phyloP scores from a whole-genome alignment of 176 grass and related monocot species.

The Bromus sterilis region DNA sequence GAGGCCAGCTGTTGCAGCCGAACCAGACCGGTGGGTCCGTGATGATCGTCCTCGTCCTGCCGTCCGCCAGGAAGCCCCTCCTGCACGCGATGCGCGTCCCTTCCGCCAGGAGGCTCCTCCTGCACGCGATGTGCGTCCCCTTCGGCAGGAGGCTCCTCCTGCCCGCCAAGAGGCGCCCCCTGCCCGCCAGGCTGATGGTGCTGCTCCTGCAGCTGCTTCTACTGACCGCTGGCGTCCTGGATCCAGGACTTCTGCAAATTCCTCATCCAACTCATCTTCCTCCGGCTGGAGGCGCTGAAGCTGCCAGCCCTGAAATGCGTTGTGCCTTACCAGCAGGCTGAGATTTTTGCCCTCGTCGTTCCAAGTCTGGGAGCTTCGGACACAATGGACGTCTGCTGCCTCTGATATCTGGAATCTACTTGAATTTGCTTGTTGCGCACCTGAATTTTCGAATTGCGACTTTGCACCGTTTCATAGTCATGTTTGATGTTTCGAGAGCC shows the following conservation, averaged over 20 bases:
- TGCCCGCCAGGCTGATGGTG: constrained; percentile 7
- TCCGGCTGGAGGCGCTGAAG: constrained; percentile 30
- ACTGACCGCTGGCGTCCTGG: constrained; percentile 33
- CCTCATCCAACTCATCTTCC: neutral
- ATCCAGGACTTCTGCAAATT: constrained; percentile 10
- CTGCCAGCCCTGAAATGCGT: neutral
- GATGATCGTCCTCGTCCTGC: constrained; percentile 48
- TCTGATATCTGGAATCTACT: neutral
- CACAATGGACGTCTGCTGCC: neutral
- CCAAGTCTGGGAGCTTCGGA: neutral
- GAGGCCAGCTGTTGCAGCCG: constrained; percentile 18
- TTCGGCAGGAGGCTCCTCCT: neutral
- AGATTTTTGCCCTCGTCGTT: neutral
- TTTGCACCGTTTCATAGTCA: neutral
- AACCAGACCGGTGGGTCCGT: constrained; percentile 55
- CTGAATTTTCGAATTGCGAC: constrained; percentile 34
- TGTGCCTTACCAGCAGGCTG: neutral
- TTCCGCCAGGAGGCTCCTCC: constrained; percentile 18
- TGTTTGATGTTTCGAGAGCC: neutral
- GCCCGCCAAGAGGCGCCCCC: neutral
- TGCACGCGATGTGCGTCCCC: neutral
- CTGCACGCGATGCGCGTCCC: constrained; percentile 3
- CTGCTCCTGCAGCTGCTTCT: neutral
- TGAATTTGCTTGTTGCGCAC: constrained; percentile 13
- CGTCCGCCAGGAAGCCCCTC: constrained; percentile 11